phyloP scores from a whole-genome alignment of 2,329 filamentous ascomycete species.

The Tympanopsis confertula region DNA sequence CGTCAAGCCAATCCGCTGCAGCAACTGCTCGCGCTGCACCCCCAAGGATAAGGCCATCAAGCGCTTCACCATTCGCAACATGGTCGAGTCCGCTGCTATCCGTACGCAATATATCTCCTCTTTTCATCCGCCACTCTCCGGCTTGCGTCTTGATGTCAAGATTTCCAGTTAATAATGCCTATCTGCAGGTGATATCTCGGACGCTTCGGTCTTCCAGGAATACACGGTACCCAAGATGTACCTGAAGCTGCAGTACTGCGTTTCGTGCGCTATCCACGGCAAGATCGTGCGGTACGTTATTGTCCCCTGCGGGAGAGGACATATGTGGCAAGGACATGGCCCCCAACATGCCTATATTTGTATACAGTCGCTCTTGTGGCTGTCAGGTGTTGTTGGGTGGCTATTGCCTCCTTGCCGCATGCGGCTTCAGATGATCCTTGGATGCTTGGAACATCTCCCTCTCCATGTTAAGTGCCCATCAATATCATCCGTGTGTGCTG shows the following conservation, averaged over 20 bases:
- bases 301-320: slow-evolving; percentile 43
- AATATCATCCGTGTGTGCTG: neutral
- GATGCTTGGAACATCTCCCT: slow-evolving; percentile 26
- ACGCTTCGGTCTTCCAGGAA: slow-evolving; percentile 97
- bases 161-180: neutral
- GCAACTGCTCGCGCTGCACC: slow-evolving; percentile 69
- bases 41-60: slow-evolving; percentile 99
- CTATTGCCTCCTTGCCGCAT: slow-evolving; percentile 1
- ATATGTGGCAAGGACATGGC: neutral
- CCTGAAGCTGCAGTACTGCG: slow-evolving; percentile 99
- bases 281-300: slow-evolving; percentile 98
- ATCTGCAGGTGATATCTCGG: slow-evolving; percentile 89
- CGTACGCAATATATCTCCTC: slow-evolving; percentile 53
- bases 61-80: slow-evolving; percentile 99
- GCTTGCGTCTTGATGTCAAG: slow-evolving; percentile 2
- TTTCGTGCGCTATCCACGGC: slow-evolving; percentile 99
- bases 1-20: slow-evolving; percentile 92
- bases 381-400: too few species aligned
- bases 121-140: neutral
- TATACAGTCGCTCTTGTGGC: too few species aligned
- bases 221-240: slow-evolving; percentile 99
- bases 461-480: neutral
- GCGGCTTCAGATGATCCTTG: slow-evolving; percentile 47
- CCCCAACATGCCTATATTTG: neutral
- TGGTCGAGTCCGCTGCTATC: slow-evolving; percentile 99